phyloP scores from a whole-genome alignment of 139 green algal species.

The Chlorella sp. region DNA sequence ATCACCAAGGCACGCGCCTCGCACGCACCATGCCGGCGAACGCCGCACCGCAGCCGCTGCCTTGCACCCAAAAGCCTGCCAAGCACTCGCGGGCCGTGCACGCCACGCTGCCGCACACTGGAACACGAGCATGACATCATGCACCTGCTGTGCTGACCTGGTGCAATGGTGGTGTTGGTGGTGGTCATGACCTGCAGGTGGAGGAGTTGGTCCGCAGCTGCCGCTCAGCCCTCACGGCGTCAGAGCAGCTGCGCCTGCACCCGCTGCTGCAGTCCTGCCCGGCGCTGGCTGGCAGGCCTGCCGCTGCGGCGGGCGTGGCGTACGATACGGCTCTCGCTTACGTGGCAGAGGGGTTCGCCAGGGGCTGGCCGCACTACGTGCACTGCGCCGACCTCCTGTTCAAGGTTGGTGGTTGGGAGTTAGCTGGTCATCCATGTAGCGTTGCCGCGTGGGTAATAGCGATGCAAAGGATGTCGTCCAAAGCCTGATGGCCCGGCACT shows the following conservation, averaged over 20 bases:
- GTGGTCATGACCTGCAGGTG: no score
- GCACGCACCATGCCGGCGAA: no score
- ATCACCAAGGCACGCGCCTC: no score
- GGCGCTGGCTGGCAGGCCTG: slow-evolving; percentile 1
- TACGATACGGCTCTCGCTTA: slow-evolving; percentile 26
- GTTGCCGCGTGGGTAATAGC: neutral
- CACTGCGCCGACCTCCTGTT: neutral
- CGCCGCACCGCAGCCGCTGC: no score
- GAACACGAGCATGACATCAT: no score
- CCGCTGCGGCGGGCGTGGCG: neutral
- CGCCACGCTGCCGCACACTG: no score
- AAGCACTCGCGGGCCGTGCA: no score
- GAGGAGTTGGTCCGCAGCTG: slow-evolving; percentile 1
- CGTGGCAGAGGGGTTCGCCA: slow-evolving; percentile 21
- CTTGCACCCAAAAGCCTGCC: no score
- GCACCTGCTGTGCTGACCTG: no score
- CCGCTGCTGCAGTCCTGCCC: neutral
- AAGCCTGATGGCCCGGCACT: no score
- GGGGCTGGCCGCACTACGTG: neutral
- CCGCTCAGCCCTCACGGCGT: neutral
- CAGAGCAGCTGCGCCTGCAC: slow-evolving; percentile 11
- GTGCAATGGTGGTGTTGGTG: no score
- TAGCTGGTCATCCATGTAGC: neutral
- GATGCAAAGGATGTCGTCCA: neutral
- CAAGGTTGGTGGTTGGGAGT: neutral